Base-by-base conservation (phyloP, 805 yeast genomes). In the Candida mattraensis region DNA sequence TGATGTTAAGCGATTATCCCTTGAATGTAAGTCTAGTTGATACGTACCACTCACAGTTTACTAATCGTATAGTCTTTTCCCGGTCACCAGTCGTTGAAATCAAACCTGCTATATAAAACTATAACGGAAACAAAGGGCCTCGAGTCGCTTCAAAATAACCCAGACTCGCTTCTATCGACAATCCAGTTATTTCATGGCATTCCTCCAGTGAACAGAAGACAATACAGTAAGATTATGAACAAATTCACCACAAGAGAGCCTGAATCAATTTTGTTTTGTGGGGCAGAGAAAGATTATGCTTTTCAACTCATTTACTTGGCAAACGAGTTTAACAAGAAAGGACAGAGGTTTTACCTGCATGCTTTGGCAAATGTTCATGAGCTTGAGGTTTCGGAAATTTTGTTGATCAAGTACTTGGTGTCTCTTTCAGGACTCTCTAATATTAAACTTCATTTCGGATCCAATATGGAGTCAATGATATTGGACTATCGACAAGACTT, bases 251-350 rank as follows among this genome's bases (percentile, higher is more conserved):
- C 29, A 9, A 20, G 21, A 4, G 22, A 18, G 5, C 56, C 60
- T 2, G 36, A 27, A 18, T 28, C 45, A 1, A 38, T 53, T 9
- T 19, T 51, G 14, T 13, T 35, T 8, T 12, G 44, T 13, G 52
- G 51, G 3, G 43, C 43, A 4, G 53, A 50, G 19, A 28, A 24
- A 12, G 60, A 54, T 27, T 47, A 28, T 10, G 58, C 51, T 4
- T 54, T 44, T 20, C 45, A 55, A 3, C 24, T 51, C 30, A 39
- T 54, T 3, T 40, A 36, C 9, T 29, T 54, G 3, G 49, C 56
- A 1, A 37, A 33, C 18, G 12, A 33, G 18, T 50, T 50, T 33
- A 28, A 17, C 11, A 45, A 47, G 24, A 30, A 46, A 3, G 19
- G 22, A 5, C 26, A 40, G 5, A 24, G 27, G 10, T 45, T 51